Evolutionary conservation across 352 stramenopile species (phyloP).

Genomic region (Pythium aquatile): DNA sequence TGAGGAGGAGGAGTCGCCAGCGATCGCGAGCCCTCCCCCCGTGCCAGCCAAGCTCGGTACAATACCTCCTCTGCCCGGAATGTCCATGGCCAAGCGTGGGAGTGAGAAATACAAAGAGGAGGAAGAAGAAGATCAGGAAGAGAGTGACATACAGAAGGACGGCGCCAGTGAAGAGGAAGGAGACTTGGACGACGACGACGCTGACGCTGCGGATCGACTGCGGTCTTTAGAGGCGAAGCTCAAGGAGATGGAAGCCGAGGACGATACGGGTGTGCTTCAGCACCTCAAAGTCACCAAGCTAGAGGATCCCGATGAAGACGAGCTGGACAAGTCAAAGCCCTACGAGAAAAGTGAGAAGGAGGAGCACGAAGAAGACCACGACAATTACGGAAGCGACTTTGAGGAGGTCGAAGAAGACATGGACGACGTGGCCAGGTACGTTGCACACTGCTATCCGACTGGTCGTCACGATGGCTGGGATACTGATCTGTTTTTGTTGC

Average conservation of each 20-base stretch:
- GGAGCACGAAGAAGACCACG: conserved; percentile 36
- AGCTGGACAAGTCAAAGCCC: conserved; percentile 19
- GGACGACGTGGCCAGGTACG: conserved; percentile 69
- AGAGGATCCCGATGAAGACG: conserved; percentile 28
- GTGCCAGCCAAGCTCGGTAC: conserved; percentile 14
- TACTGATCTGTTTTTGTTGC: too few relatives aligned
- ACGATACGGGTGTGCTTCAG: conserved; percentile 75
- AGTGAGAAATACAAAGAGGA: conserved; percentile 15
- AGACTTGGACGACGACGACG: conserved; percentile 58
- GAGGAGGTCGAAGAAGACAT: conserved; percentile 55
- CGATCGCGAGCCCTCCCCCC: conserved; percentile 20
- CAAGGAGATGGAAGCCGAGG: conserved; percentile 83
- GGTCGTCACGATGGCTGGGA: too few relatives aligned
- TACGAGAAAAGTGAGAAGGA: conserved; percentile 5
- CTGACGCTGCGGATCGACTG: conserved; percentile 46
- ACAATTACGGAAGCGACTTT: conserved; percentile 83
- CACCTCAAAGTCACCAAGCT: conserved; percentile 50
- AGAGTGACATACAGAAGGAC: conserved; percentile 13
- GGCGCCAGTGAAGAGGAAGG: conserved; percentile 35
- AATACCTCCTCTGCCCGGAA: conserved; percentile 15
- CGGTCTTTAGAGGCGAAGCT: conserved; percentile 70
- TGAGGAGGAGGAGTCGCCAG: conserved; percentile 25
- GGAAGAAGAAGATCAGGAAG: conserved; percentile 15
- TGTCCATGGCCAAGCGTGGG: neutral
- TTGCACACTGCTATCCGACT: neutral